Base-by-base conservation (phyloP, 352 stramenopile genomes). In the Thalassiosira exigua region DNA sequence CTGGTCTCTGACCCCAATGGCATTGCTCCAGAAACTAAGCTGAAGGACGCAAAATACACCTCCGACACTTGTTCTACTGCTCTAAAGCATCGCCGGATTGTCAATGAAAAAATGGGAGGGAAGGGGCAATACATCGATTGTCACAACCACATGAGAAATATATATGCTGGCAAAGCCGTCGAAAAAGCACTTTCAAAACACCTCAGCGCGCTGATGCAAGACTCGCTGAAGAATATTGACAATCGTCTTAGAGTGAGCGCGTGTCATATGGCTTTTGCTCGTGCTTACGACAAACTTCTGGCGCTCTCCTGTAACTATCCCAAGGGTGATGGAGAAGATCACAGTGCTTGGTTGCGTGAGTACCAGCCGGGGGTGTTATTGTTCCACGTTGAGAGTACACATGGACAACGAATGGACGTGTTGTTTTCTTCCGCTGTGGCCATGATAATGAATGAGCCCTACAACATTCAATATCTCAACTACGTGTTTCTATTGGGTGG, bases 151-250 rank as follows among this genome's bases (percentile, higher is more conserved):
- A 44, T 80, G 7, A 19, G 61, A 22, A 74, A 68, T 69, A 42
- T 79, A 64, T 79, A 39, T 4, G 14, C 24, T 80, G 3, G 14
- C 29, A 1, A 66, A 56, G 17, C 17, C 22, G 36, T 42, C 74
- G 2, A 68, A 75, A 14, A 7, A 27, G 17, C 29, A 57, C 27
- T 24, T 75, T 36, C 27, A 24, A 9, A 11, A 29, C 19, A 53
- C 22, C 42, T n/a, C n/a, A n/a, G n/a, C n/a, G n/a, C n/a, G n/a
- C n/a, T n/a, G n/a, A n/a, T n/a, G n/a, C n/a, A n/a, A n/a, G n/a
- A n/a, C n/a, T n/a, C n/a, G n/a, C 39, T 80, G 30, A 53, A 75
- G 26, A 56, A 69, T 29, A 80, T 80, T 29, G 61, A 61, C 56
- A 22, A 48, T 14, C 44, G 14, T 9, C n/a, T 75, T 14, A 19